Percentiles rank a stretch among this genome's conserved stretches.
Evolutionary conservation across 2,329 filamentous ascomycete species (phyloP).

Genomic region (Venturia nashicola): DNA sequence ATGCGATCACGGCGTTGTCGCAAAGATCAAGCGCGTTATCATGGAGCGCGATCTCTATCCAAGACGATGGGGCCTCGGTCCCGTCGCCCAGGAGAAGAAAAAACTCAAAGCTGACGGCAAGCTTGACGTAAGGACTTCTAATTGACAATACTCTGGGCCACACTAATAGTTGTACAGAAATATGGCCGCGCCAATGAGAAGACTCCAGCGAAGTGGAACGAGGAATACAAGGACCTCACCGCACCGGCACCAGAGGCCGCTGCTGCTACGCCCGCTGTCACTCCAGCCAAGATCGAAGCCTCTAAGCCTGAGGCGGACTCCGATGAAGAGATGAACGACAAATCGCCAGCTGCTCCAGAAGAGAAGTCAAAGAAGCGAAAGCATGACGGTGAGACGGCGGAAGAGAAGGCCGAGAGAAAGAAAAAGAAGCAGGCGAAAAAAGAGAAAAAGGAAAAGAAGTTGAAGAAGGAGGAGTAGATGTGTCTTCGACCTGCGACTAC

Average conservation of each 20-base stretch:
- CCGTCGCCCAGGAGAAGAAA: conserved; percentile 94
- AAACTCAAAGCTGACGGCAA: conserved; percentile 98
- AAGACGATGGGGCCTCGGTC: conserved; percentile 88
- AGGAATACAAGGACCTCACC: conserved; percentile 59
- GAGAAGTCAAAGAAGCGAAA: conserved; percentile 35
- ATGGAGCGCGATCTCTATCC: conserved; percentile 99
- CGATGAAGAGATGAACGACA: conserved; percentile 24
- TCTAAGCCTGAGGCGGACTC: conserved; percentile 23
- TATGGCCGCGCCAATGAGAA: conserved; percentile 84
- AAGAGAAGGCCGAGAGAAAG: conserved; percentile 30
- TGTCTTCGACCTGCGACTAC: not conserved
- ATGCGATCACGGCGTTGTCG: conserved; percentile 94
- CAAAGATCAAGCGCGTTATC: conserved; percentile 98
- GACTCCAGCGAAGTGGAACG: conserved; percentile 86
- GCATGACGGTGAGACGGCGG: conserved; percentile 29
- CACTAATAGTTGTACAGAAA: conserved; percentile 46
- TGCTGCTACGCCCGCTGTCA: conserved; percentile 28
- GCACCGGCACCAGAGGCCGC: conserved; percentile 22
- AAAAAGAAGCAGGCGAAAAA: conserved; percentile 24
- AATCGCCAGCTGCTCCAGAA: not conserved
- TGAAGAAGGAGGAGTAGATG: conserved; percentile 1
- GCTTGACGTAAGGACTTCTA: conserved; percentile 53
- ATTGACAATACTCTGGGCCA: not conserved
- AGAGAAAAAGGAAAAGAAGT: conserved; percentile 28
- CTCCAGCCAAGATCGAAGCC: conserved; percentile 18